Base-by-base conservation (phyloP, 176 grass and related monocot genomes). In the Lolium rigidum region DNA sequence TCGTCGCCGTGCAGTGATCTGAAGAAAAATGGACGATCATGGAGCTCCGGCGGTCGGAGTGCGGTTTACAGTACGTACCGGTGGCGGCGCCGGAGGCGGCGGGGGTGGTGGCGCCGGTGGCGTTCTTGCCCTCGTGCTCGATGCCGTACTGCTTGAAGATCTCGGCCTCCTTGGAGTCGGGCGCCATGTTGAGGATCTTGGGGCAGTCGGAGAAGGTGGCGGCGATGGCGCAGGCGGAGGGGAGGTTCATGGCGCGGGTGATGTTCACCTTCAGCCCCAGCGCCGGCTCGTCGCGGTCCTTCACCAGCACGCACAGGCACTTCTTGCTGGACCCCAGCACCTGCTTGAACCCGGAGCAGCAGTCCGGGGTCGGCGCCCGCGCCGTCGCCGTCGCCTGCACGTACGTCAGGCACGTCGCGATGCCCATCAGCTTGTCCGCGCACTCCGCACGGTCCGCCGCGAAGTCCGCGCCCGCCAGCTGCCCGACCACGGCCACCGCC, bases 361-460 rank as follows among this genome's bases (percentile, higher is more conserved):
- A 98, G 90, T 93, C 91, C 10, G 89, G 93, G 10, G 95, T 98
- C 24, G 95, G 95, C 52, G 89, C 80, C 10, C 74, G 80, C 48
- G 80, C 90, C 26, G 51, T 84, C 77, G 92, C 86, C 49, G 16
- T 56, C 4, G 68, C 90, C 89, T 98, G 47, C 84, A 95, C 92
- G 86, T 54, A 98, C 52, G 95, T 93, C 79, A 98, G 72, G 93
- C 95, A 98, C 70, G 93, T 94, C 51, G 95, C 89, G 7, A 98
- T 74, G 0, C 82, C 91, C 84, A 91, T 83, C 74, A 98, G 90
- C 79, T 69, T 21, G 90, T 98, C 26, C 74, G 85, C 81, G 91
- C 95, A 98, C 79, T 91, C 87, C 15, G 82, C 91, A 0, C 79
- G 70, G 88, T 98, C 95, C 13, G 78, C 26, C 57, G 90, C 85